Evolutionary conservation across 768 basidiomycete genomes (phyloP).

Genomic region (Suillus weaverae): DNA sequence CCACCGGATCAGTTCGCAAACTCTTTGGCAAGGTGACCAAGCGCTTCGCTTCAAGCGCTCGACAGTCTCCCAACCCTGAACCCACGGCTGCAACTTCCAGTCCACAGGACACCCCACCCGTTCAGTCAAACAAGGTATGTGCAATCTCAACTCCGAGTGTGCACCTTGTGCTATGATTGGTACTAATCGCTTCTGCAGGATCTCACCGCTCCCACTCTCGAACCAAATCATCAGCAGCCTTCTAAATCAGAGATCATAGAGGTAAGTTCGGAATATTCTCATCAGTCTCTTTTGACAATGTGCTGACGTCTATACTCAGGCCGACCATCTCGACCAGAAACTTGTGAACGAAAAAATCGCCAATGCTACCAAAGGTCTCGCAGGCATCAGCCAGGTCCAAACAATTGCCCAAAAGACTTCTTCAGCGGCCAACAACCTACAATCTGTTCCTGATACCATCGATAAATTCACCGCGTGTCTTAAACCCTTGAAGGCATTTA

Average conservation of each 20-base stretch:
- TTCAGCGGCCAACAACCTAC: background rate
- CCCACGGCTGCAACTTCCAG: background rate
- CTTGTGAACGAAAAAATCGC: background rate
- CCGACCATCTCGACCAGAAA: background rate
- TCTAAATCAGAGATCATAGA: background rate
- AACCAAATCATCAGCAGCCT: too few relatives aligned
- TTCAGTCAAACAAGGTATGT: too few relatives aligned
- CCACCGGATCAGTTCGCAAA: rapidly evolving
- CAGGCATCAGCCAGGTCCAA: background rate
- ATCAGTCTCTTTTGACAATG: background rate
- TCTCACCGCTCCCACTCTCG: background rate
- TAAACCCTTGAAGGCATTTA: background rate
- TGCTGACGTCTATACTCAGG: background rate
- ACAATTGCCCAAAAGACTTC: background rate
- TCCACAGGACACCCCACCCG: too few relatives aligned
- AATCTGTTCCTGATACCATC: background rate
- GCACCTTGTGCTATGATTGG: background rate
- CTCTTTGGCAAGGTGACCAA: background rate
- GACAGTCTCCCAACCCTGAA: background rate
- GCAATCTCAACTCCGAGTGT: too few relatives aligned
- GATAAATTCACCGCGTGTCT: background rate
- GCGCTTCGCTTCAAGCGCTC: background rate
- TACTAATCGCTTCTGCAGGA: background rate
- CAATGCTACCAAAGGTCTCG: background rate
- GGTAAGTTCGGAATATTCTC: background rate